Evolutionary conservation across 208 protist species (phyloP).

Genomic region (Crithidia expoeki): DNA sequence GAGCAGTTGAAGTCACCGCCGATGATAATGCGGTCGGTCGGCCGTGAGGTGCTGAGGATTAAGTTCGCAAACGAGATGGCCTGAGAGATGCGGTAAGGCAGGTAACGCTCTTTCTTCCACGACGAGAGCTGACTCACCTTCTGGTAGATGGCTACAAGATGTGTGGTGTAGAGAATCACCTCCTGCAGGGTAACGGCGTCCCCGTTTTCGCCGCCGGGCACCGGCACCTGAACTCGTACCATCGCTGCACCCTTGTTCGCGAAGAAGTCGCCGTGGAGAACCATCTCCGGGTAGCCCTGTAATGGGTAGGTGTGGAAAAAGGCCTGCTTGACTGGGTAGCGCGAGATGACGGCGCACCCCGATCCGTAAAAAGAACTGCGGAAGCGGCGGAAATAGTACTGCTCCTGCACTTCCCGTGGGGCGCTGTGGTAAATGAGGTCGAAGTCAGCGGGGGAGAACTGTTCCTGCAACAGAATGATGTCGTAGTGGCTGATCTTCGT

Average conservation of each 20-base stretch:
- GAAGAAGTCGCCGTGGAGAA: constrained; percentile 90
- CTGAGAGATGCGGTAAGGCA: constrained; percentile 81
- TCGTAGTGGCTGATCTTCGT: constrained; percentile 83
- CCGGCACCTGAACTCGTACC: constrained; percentile 67
- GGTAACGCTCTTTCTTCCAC: constrained; percentile 80
- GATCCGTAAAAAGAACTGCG: constrained; percentile 87
- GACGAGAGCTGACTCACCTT: constrained; percentile 57
- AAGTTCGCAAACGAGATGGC: constrained; percentile 79
- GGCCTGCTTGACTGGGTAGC: constrained; percentile 72
- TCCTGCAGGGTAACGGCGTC: constrained; percentile 39
- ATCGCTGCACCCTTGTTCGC: constrained; percentile 87
- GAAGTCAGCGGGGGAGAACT: constrained; percentile 81
- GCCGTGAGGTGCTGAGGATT: constrained; percentile 70
- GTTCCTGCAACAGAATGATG: constrained; percentile 85
- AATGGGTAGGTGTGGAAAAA: constrained; percentile 84
- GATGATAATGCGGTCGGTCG: constrained; percentile 75
- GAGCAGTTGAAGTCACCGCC: constrained; percentile 88
- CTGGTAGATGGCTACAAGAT: constrained; percentile 85
- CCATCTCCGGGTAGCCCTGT: constrained; percentile 84
- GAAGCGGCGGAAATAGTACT: constrained; percentile 76
- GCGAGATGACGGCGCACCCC: constrained; percentile 84
- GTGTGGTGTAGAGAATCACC: constrained; percentile 79
- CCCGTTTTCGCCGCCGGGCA: constrained; percentile 20
- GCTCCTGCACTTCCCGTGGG: constrained; percentile 44
- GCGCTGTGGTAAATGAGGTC: constrained; percentile 55